Evolutionary conservation across 2,329 filamentous ascomycete species (phyloP), one percentile per base, ranked within the genome.

Genomic region (Colletotrichum euphorbiae): DNA sequence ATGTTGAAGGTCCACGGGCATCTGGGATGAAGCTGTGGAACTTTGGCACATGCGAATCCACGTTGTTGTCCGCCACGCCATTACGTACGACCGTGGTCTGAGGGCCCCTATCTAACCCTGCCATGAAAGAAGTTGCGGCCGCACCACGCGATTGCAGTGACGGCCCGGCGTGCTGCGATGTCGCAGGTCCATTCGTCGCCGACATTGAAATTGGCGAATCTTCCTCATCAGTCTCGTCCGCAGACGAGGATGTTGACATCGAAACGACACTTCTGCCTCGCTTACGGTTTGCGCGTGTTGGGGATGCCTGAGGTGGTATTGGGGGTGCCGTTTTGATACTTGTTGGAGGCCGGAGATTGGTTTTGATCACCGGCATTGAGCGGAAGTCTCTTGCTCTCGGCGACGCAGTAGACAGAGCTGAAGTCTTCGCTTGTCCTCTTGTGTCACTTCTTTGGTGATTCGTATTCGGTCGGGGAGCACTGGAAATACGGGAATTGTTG

Each of bases 291-390:
- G 3, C 7, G 19, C 4, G 24, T 36, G 52, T 7, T 28, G 33
- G 15, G 36, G 33, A 40, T 19, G 36, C 17, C 6, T 12, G 17
- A 11, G 19, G 31, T 24, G 15, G 45, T 4, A 43, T 11, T 33
- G 48, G 21, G 19, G 58, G 58, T 12, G 58, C 58, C 2, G 46
- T 31, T 40, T 61, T 61, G 15, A 61, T 52, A 19, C 38, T 43
- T 21, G 46, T 43, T n/a, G 58, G 58, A 31, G 58, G 58, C 38
- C 48, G 46, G 9, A 51, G 31, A 3, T 13, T 31, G 24, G 46
- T 43, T 52, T 46, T 51, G 8, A 61, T 21, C 15, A 42, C 12
- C 3, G 58, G 46, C 9, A 52, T 12, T 17, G 58, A 52, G 19
- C 33, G 48, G 28, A 43, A 42, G 15, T 52, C 45, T 33, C 36